These are phyloP conservation scores for Trichosporon asahii DNA, from an alignment of 1,284 basidiomycete genomes.

Conservation along the genomic window DNA sequence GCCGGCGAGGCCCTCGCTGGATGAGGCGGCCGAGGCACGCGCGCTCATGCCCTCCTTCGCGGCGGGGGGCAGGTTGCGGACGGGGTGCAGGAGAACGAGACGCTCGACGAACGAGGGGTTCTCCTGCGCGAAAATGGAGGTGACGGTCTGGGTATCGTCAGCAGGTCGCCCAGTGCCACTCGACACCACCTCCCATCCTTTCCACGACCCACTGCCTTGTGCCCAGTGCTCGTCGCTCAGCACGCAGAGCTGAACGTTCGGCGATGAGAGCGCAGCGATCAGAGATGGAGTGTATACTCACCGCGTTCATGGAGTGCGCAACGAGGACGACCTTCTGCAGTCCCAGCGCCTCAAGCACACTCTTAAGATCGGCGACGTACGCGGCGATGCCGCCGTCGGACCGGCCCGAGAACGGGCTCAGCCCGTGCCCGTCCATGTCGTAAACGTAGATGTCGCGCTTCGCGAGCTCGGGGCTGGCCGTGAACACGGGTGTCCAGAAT, in stretches of 20 bases:
- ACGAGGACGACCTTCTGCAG: conserved; percentile 28
- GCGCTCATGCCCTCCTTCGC: conserved; percentile 28
- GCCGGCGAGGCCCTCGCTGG: conserved; percentile 23
- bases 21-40: conserved; percentile 26
- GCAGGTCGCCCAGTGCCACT: neutral
- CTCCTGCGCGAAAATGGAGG: conserved; percentile 28
- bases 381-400: conserved; percentile 16
- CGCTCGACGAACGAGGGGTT: conserved; percentile 28
- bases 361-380: conserved; percentile 28
- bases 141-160: conserved; percentile 27
- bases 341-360: conserved; percentile 23
- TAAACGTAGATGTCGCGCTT: conserved; percentile 27
- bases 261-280: too few species aligned
- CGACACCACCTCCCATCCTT: too few species aligned
- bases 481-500: conserved; percentile 30
- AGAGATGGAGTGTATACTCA: conserved; percentile 18
- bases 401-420: conserved; percentile 26
- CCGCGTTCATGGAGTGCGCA: conserved; percentile 39
- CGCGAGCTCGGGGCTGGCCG: conserved; percentile 17
- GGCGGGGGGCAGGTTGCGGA: conserved; percentile 28
- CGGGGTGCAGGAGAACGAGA: conserved; percentile 35
- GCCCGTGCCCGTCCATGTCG: conserved; percentile 37
- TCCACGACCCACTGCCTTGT: too few species aligned
- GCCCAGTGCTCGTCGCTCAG: too few species aligned
- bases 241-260: too few species aligned